Evolutionary conservation across 257 asterid genomes (phyloP).

Genomic region (Forsythia suspensa): DNA sequence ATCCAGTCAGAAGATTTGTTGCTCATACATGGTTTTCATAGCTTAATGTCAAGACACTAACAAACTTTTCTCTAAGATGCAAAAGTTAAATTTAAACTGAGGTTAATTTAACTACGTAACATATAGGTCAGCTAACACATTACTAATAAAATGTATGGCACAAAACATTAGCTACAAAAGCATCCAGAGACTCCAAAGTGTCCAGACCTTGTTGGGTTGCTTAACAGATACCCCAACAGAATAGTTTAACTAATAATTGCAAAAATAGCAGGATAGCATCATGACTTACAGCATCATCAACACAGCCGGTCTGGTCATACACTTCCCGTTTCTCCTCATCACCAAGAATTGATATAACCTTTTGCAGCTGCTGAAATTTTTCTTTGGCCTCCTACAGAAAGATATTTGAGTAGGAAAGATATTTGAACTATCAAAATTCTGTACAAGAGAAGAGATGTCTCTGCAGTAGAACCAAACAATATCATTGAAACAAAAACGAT

Average conservation of each 20-base stretch:
- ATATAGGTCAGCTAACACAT: neutral
- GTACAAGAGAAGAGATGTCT: neutral
- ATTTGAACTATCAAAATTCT: neutral
- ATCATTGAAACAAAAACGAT: constrained; percentile 1
- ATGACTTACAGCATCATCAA: constrained; percentile 89
- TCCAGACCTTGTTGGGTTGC: neutral
- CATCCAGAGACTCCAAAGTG: neutral
- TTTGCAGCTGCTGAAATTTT: constrained; percentile 94
- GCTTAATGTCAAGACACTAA: neutral
- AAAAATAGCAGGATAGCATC: neutral
- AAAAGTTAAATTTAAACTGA: neutral
- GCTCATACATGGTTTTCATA: neutral
- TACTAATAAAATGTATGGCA: neutral
- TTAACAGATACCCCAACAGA: neutral
- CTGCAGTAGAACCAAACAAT: neutral
- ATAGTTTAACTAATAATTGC: neutral
- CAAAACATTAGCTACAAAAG: neutral
- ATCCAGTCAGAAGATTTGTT: neutral
- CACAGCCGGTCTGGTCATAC: constrained; percentile 93
- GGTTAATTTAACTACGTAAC: neutral
- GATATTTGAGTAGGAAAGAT: constrained; percentile 14
- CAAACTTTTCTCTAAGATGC: neutral
- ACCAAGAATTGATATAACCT: constrained; percentile 87
- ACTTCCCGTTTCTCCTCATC: constrained; percentile 93
- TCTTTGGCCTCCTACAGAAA: constrained; percentile 82